Percentiles rank a stretch among this genome's conserved stretches.
phyloP scores from a whole-genome alignment of 2,329 filamentous ascomycete genomes.

The Anisogramma anomala region DNA sequence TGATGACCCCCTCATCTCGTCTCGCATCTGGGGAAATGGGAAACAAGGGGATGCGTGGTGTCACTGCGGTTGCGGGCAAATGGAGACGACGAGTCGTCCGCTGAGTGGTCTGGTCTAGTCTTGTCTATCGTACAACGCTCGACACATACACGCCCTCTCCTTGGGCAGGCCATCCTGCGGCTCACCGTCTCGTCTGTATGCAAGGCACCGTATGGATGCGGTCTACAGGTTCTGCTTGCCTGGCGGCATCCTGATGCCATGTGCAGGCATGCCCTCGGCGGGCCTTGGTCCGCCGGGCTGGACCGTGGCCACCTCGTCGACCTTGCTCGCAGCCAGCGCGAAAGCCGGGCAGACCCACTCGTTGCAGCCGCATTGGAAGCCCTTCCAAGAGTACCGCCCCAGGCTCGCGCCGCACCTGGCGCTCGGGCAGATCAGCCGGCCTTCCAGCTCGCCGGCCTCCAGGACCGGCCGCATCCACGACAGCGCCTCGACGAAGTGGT shows the following conservation, averaged over 20 bases:
- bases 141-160: no score
- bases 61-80: no score
- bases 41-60: no score
- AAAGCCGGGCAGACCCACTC: constrained; percentile 88
- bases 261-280: background rate
- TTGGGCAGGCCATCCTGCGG: no score
- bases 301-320: constrained; percentile 52
- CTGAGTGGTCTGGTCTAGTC: no score
- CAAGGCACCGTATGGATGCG: background rate
- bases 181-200: no score
- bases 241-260: constrained; percentile 46
- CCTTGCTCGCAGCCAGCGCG: constrained; percentile 67
- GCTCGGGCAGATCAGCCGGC: constrained; percentile 74
- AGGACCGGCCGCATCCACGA: constrained; percentile 89
- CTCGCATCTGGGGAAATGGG: no score
- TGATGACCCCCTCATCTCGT: no score
- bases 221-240: constrained; percentile 25
- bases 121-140: no score
- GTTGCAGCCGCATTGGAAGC: constrained; percentile 81
- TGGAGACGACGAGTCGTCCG: no score
- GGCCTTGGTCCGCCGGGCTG: constrained; percentile 2
- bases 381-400: constrained; percentile 93
- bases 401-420: constrained; percentile 67
- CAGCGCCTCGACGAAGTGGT: constrained; percentile 83
- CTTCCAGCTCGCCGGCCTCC: constrained; percentile 69